Conservation (phyloP, 2,329 filamentous ascomycete species). For the Trichoderma endophyticum region DNA sequence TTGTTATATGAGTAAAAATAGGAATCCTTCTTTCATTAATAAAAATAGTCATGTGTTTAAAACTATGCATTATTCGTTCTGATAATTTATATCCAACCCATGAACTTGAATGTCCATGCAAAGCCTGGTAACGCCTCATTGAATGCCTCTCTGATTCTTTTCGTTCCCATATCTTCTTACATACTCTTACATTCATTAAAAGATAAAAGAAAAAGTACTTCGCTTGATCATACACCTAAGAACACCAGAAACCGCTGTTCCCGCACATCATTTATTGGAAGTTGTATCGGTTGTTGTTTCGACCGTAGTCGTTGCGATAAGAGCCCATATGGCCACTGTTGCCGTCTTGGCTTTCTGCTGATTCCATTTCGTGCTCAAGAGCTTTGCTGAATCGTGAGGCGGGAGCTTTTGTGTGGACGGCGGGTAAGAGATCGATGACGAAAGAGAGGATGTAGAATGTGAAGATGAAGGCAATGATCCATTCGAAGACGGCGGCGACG, state of each 20-base stretch:
- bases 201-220: background rate
- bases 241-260: background rate
- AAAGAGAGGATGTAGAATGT: slow-evolving; percentile 86
- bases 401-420: slow-evolving; percentile 55
- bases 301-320: slow-evolving; percentile 24
- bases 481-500: slow-evolving; percentile 74
- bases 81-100: background rate
- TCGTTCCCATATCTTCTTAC: background rate
- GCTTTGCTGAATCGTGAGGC: slow-evolving; percentile 32
- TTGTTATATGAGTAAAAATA: background rate
- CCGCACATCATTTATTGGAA: slow-evolving; percentile 8
- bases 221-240: background rate
- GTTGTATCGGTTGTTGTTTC: slow-evolving; percentile 23
- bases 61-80: background rate
- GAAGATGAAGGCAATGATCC: slow-evolving; percentile 77
- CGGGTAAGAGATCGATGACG: slow-evolving; percentile 81
- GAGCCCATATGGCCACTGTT: background rate
- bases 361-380: slow-evolving; percentile 24
- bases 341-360: slow-evolving; percentile 4
- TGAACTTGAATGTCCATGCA: background rate
- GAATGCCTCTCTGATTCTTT: background rate
- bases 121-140: background rate
- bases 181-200: background rate
- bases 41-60: background rate
- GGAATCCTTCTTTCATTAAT: background rate